These are phyloP conservation scores for Amphicarpaea edgeworthii DNA, from an alignment of 306 rosid species.

Conservation along the genomic window DNA sequence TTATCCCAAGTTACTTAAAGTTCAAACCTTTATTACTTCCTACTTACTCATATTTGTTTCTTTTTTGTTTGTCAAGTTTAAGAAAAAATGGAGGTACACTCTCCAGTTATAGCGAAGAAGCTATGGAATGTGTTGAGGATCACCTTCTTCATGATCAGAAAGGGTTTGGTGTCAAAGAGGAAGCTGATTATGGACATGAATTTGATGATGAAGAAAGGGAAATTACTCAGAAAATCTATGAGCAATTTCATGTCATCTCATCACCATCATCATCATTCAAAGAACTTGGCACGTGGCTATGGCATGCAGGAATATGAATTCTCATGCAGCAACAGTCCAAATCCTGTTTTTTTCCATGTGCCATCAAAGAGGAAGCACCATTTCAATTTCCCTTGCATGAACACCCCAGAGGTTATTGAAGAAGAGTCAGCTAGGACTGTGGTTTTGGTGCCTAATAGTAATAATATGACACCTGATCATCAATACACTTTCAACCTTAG, in stretches of 20 bases:
- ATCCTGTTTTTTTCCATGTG: slow-evolving; percentile 58
- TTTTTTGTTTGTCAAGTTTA: not conserved
- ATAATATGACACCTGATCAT: slow-evolving; percentile 47
- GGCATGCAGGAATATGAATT: slow-evolving; percentile 68
- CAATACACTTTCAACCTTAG: slow-evolving; percentile 38
- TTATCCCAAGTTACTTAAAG: not conserved
- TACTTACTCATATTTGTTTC: not conserved
- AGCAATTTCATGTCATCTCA: slow-evolving; percentile 57
- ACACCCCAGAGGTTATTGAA: slow-evolving; percentile 49
- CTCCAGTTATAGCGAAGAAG: slow-evolving; percentile 43
- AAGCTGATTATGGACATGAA: slow-evolving; percentile 67
- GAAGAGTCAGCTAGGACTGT: slow-evolving; percentile 32
- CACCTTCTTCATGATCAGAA: slow-evolving; percentile 59
- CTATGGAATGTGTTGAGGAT: slow-evolving; percentile 64
- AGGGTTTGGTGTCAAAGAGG: slow-evolving; percentile 64
- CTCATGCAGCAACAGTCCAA: slow-evolving; percentile 66
- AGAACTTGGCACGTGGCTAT: slow-evolving; percentile 42
- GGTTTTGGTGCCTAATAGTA: slow-evolving; percentile 39
- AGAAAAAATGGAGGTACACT: slow-evolving; percentile 44
- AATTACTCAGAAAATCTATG: slow-evolving; percentile 53
- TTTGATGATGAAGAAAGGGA: slow-evolving; percentile 66
- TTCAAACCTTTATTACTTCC: not conserved
- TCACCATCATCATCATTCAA: slow-evolving; percentile 34
- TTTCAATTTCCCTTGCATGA: slow-evolving; percentile 67
- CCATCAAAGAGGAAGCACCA: slow-evolving; percentile 55